Percentiles rank a stretch among this genome's conserved stretches.
Conservation (phyloP, 108 stramenopile genomes). For the Craspedostauros australis region DNA sequence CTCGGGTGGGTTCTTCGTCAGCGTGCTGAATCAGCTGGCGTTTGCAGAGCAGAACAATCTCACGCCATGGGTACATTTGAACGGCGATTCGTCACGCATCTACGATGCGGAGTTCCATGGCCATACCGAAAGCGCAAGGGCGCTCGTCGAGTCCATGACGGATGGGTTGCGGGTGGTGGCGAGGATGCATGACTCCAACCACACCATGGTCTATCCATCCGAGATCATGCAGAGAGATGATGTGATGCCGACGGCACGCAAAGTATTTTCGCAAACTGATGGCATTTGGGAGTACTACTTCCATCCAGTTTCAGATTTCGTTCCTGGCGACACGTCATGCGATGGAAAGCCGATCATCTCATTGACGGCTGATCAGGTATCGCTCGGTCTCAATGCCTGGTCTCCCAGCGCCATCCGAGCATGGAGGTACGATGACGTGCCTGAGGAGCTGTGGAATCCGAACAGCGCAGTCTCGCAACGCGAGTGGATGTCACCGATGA, state of each 20-base stretch:
- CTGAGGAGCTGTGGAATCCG: constrained; percentile 17
- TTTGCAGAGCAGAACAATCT: constrained; percentile 39
- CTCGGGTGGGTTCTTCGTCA: constrained; percentile 27
- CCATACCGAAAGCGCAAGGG: background rate
- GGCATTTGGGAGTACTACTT: constrained; percentile 45
- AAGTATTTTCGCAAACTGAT: constrained; percentile 17
- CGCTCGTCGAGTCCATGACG: background rate
- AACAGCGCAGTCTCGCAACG: background rate
- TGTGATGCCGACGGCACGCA: background rate
- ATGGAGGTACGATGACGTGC: constrained; percentile 32
- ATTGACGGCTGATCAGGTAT: constrained; percentile 10
- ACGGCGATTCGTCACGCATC: constrained; percentile 10
- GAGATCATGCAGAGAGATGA: background rate
- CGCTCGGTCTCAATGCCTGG: constrained; percentile 11
- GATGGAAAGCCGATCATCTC: constrained; percentile 20
- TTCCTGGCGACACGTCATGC: constrained; percentile 19
- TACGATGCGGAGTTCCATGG: constrained; percentile 34
- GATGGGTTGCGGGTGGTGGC: background rate
- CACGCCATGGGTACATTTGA: constrained; percentile 39
- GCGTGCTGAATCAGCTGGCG: constrained; percentile 33
- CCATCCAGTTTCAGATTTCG: constrained; percentile 25
- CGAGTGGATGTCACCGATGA: constrained; percentile 21
- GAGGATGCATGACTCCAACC: background rate
- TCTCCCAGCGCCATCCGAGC: constrained; percentile 27
- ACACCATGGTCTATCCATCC: constrained; percentile 1